phyloP scores from a whole-genome alignment of 352 stramenopile species.

The Thalassiosira mediterranea region DNA sequence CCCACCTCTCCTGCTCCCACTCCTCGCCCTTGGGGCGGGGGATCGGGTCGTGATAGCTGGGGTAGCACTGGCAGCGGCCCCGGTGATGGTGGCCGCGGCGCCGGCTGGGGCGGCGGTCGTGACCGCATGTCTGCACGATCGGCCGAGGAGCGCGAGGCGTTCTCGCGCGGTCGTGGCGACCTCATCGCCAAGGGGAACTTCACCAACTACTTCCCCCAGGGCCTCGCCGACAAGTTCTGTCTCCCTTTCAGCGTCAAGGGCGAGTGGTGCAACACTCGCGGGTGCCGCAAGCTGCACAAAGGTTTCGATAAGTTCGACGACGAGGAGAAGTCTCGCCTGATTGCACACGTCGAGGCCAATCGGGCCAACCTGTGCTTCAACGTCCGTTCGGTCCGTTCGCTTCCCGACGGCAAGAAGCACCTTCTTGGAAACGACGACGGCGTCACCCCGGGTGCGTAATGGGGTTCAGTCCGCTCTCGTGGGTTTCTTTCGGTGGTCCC shows the following conservation, averaged over 20 bases:
- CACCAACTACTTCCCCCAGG: not conserved
- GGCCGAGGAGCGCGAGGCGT: not conserved
- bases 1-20: not conserved
- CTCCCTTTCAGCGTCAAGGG: not conserved
- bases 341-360: slow-evolving; percentile 2
- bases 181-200: not conserved
- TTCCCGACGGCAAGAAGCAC: slow-evolving; percentile 1
- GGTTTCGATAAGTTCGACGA: not conserved
- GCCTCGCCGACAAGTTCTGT: not conserved
- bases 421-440: not conserved
- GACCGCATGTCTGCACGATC: not conserved
- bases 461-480: not conserved
- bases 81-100: not conserved
- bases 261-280: not conserved
- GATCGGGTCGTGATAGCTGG: not conserved
- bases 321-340: not conserved
- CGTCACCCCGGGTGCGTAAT: not conserved
- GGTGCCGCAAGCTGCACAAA: not conserved
- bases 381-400: not conserved
- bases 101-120: not conserved
- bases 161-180: too few relatives aligned
- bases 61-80: too few relatives aligned
- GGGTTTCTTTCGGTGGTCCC: not conserved
- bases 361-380: not conserved
- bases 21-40: not conserved